Evolutionary conservation across 495 filamentous ascomycete genomes (phyloP).

Genomic region (Letharia columbiana): DNA sequence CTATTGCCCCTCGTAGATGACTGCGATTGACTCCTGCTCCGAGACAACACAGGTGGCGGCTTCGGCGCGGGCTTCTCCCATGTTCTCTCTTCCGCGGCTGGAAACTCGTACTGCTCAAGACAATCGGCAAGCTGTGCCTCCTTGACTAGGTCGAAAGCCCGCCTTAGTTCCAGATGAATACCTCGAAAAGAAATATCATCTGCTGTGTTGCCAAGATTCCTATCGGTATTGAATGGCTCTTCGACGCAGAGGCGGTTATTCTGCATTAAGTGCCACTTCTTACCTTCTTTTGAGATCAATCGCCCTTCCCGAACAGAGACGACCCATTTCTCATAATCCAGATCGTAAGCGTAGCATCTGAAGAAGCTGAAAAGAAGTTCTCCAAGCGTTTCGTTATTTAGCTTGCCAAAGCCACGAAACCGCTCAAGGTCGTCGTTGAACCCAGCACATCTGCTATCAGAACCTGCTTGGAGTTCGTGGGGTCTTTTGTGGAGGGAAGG

Average conservation of each 20-base stretch:
- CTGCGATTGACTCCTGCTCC: slow-evolving; percentile 41
- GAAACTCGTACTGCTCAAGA: slow-evolving; percentile 78
- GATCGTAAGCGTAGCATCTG: slow-evolving; percentile 83
- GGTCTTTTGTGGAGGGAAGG: slow-evolving; percentile 76
- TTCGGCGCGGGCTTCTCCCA: slow-evolving; percentile 63
- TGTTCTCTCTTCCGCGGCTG: slow-evolving; percentile 69
- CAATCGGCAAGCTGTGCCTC: slow-evolving; percentile 67
- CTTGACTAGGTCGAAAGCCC: slow-evolving; percentile 73
- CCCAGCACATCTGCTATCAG: slow-evolving; percentile 55
- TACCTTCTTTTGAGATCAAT: slow-evolving; percentile 74
- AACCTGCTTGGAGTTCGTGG: slow-evolving; percentile 48
- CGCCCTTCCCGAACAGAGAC: slow-evolving; percentile 82
- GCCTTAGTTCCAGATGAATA: slow-evolving; percentile 78
- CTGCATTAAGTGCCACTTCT: slow-evolving; percentile 68
- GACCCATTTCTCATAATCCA: slow-evolving; percentile 77
- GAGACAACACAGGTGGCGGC: slow-evolving; percentile 51
- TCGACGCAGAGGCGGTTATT: slow-evolving; percentile 89
- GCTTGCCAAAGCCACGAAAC: slow-evolving; percentile 61
- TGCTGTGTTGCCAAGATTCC: slow-evolving; percentile 95
- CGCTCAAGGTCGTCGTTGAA: slow-evolving; percentile 80
- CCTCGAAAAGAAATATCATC: slow-evolving; percentile 89
- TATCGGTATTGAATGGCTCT: slow-evolving; percentile 85
- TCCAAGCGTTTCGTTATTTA: slow-evolving; percentile 76
- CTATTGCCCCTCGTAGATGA: slow-evolving; percentile 40
- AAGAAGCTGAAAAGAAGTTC: slow-evolving; percentile 89